Percentiles rank a stretch among this genome's conserved stretches.
Conservation (phyloP, 139 green algal genomes). For the Chlorella sp. region DNA sequence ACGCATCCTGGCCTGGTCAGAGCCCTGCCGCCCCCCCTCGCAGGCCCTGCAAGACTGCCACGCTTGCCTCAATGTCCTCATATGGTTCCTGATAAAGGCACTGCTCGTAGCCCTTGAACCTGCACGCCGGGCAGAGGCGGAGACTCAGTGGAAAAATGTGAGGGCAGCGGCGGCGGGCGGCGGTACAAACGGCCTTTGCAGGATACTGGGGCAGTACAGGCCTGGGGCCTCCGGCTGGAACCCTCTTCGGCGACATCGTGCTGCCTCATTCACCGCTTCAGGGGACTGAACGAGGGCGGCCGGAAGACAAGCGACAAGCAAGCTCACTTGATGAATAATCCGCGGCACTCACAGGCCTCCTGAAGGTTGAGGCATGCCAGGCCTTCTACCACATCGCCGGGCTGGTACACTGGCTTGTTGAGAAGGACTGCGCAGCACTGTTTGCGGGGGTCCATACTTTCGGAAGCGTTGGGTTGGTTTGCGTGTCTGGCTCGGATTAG, state of each 20-base stretch:
- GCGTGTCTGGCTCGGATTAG: background rate
- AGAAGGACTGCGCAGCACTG: background rate
- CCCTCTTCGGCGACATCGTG: background rate
- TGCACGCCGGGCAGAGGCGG: too few species aligned
- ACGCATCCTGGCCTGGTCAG: too few species aligned
- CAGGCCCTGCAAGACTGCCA: too few species aligned
- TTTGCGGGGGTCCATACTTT: background rate
- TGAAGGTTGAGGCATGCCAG: background rate
- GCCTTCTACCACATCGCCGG: background rate
- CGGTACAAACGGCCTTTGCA: too few species aligned
- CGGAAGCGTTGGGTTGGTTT: background rate
- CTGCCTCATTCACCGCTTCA: background rate
- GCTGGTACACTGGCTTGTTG: background rate
- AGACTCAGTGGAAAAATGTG: too few species aligned
- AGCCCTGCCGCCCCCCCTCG: too few species aligned
- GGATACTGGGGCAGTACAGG: too few species aligned
- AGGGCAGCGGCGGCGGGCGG: too few species aligned
- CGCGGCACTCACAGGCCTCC: background rate
- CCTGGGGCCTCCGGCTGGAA: background rate
- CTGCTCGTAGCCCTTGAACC: background rate
- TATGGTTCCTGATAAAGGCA: background rate
- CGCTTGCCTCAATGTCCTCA: background rate
- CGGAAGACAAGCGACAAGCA: background rate
- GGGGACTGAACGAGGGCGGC: background rate
- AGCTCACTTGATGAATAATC: background rate